A percentile compares a stretch with the other conserved stretches of the same genome.
Conservation (phyloP, 306 rosid genomes). For the Geum urbanum region DNA sequence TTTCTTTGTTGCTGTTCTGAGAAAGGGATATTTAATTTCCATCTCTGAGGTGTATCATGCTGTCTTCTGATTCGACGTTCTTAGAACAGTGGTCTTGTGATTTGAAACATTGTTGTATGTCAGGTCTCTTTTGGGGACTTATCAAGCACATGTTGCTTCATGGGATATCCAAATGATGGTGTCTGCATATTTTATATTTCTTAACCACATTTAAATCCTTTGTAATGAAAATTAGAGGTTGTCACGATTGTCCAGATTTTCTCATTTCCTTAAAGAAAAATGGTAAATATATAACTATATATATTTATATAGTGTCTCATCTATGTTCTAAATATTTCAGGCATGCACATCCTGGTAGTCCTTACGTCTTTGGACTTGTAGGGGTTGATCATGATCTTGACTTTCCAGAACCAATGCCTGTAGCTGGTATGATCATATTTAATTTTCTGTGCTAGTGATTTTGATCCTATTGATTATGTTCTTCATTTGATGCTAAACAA, state of each 20-base stretch:
- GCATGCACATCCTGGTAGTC: conserved; percentile 99
- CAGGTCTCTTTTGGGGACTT: not conserved
- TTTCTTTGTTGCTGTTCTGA: not conserved
- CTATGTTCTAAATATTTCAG: conserved; percentile 39
- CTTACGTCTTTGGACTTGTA: conserved; percentile 92
- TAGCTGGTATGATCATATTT: conserved; percentile 54
- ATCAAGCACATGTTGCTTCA: not conserved
- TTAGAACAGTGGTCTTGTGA: not conserved
- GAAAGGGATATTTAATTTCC: not conserved
- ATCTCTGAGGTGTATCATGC: conserved; percentile 6
- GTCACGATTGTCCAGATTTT: not conserved
- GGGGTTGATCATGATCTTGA: conserved; percentile 86
- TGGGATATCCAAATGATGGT: not conserved
- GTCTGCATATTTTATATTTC: not conserved
- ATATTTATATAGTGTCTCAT: not conserved
- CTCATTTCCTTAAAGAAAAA: too few species aligned
- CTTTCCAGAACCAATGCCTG: conserved; percentile 99
- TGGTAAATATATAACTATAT: too few species aligned
- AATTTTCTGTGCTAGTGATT: not conserved
- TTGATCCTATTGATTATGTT: not conserved
- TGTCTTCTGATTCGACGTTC: not conserved
- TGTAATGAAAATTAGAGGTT: not conserved
- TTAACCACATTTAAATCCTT: not conserved
- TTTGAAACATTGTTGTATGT: not conserved
- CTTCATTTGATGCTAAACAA: not conserved